Evolutionary conservation across 1,284 basidiomycete species (phyloP).

Genomic region (Tylopilus sp.): DNA sequence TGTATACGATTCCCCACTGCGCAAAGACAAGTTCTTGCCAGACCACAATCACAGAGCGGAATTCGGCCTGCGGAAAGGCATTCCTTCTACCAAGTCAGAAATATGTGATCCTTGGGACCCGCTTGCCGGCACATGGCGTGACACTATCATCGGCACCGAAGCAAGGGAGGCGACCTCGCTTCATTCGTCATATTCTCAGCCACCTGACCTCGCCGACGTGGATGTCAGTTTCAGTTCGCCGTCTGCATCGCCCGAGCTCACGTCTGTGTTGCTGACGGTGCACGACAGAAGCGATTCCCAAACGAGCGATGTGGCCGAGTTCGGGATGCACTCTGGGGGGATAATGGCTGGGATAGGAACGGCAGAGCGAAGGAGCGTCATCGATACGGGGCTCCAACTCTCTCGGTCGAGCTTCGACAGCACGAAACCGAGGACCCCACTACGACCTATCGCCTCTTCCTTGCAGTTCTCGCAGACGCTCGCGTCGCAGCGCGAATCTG

Average conservation of each 20-base stretch:
- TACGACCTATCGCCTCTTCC: conserved; percentile 4
- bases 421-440: neutral
- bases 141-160: conserved; percentile 32
- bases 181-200: conserved; percentile 13
- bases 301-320: conserved; percentile 27
- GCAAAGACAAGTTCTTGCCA: conserved; percentile 31
- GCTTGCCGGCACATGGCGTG: conserved; percentile 19
- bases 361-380: conserved; percentile 30
- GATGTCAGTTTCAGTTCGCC: conserved; percentile 19
- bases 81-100: neutral
- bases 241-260: conserved; percentile 24
- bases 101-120: conserved; percentile 27
- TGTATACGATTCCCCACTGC: conserved; percentile 28
- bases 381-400: conserved; percentile 16
- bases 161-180: conserved; percentile 18
- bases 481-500: neutral
- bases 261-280: conserved; percentile 34
- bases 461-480: conserved; percentile 9
- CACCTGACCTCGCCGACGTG: neutral
- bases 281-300: conserved; percentile 25
- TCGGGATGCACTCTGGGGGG: conserved; percentile 23
- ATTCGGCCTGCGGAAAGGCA: conserved; percentile 23
- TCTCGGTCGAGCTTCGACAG: conserved; percentile 13
- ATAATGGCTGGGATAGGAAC: conserved; percentile 49
- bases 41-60: conserved; percentile 22